Evolutionary conservation across 2,329 filamentous ascomycete species (phyloP).

Genomic region (Penicillium digitatum): DNA sequence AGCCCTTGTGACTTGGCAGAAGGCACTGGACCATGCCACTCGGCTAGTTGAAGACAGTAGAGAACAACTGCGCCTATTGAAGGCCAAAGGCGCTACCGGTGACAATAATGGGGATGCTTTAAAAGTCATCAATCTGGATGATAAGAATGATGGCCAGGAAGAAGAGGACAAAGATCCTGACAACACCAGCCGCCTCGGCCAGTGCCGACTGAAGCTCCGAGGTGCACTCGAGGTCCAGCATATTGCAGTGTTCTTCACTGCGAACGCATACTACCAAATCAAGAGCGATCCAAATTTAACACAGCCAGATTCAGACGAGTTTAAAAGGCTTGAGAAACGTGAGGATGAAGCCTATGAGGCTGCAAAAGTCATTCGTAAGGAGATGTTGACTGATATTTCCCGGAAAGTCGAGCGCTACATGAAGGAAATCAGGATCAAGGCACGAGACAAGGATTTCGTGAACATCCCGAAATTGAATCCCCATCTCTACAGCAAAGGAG

Average conservation of each 20-base stretch:
- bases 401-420: constrained; percentile 62
- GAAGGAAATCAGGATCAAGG: constrained; percentile 55
- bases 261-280: constrained; percentile 78
- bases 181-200: constrained; percentile 49
- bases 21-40: constrained; percentile 50
- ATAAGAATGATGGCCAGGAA: constrained; percentile 39
- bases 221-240: constrained; percentile 75
- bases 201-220: constrained; percentile 64
- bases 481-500: constrained; percentile 56
- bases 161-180: constrained; percentile 39
- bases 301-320: constrained; percentile 63
- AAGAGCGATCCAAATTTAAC: constrained; percentile 66
- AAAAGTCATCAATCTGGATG: constrained; percentile 22
- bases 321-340: constrained; percentile 60
- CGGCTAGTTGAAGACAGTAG: constrained; percentile 59
- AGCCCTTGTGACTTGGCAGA: constrained; percentile 67
- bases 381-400: constrained; percentile 63
- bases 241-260: constrained; percentile 77
- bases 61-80: constrained; percentile 50
- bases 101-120: constrained; percentile 19
- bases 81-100: constrained; percentile 21
- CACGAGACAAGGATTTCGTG: constrained; percentile 54
- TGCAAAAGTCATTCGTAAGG: constrained; percentile 72
- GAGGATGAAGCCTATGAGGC: constrained; percentile 71
- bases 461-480: constrained; percentile 59